These are phyloP conservation scores for Spatholobus suberectus DNA, from an alignment of 306 rosid species.

Conservation along the genomic window DNA sequence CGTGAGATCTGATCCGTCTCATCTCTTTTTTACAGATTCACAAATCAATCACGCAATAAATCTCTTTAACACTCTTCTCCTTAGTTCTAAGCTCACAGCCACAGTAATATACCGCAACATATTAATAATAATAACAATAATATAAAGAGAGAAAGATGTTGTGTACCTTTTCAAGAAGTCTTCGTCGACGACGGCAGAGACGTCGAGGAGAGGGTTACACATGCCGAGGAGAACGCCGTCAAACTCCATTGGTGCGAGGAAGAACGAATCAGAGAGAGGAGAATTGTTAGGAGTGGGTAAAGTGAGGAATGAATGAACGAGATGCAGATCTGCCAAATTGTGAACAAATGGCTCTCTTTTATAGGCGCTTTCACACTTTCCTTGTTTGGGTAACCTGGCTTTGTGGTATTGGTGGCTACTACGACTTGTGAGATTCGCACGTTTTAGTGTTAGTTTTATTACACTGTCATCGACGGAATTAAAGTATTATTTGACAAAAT, in stretches of 20 bases:
- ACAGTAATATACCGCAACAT: background rate
- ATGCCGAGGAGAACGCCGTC: conserved; percentile 82
- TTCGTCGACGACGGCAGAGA: conserved; percentile 79
- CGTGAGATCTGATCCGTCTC: conserved; percentile 19
- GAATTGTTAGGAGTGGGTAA: background rate
- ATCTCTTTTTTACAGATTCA: background rate
- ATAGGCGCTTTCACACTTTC: background rate
- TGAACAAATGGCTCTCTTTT: background rate
- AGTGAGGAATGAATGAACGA: conserved; percentile 3
- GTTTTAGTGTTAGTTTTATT: no score
- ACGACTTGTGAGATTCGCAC: no score
- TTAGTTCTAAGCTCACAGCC: background rate
- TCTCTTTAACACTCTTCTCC: background rate
- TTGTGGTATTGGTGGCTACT: background rate
- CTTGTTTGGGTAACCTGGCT: background rate
- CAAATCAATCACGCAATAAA: background rate
- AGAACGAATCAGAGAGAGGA: background rate
- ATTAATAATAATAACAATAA: background rate
- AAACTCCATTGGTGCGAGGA: conserved; percentile 57
- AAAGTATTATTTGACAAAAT: no score
- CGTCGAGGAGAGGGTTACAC: conserved; percentile 95
- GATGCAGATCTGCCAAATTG: conserved; percentile 35
- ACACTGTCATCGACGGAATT: no score
- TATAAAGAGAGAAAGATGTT: background rate
- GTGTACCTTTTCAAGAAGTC: conserved; percentile 67